A percentile compares a stretch with the other conserved stretches of the same genome.
Conservation (phyloP, 2,329 filamentous ascomycete genomes). For the Fusarium burgessii region DNA sequence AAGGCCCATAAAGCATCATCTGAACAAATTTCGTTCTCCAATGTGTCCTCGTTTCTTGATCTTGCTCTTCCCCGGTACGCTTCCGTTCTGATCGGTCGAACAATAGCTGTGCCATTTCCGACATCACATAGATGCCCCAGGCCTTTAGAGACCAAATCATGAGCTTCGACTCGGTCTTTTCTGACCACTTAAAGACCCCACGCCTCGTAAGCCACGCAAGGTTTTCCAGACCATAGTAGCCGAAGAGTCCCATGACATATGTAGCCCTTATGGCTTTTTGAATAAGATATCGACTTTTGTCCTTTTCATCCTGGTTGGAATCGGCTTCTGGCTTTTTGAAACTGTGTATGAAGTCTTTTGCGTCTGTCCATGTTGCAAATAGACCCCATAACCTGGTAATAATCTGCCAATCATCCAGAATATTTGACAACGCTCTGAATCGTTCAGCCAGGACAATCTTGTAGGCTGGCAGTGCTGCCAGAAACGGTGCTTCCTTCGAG, state of each 20-base stretch:
- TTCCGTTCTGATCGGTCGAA: conserved; percentile 3
- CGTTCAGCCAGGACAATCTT: conserved; percentile 2
- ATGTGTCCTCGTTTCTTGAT: not conserved
- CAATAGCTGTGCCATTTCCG: conserved; percentile 18
- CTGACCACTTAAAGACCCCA: conserved; percentile 5
- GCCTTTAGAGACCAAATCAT: conserved; percentile 20
- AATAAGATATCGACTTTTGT: not conserved
- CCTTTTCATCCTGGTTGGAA: not conserved
- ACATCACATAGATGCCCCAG: conserved; percentile 23
- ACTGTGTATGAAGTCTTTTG: conserved; percentile 15
- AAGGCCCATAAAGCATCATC: conserved; percentile 15
- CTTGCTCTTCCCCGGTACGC: not conserved
- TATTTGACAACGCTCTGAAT: conserved; percentile 8
- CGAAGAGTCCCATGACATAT: conserved; percentile 12
- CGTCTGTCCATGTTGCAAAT: conserved; percentile 11
- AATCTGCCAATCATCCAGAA: conserved; percentile 39
- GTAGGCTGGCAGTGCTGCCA: not conserved
- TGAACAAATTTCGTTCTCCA: conserved; percentile 26
- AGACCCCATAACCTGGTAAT: conserved; percentile 33
- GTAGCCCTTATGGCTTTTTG: conserved; percentile 5
- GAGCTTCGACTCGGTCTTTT: conserved; percentile 15
- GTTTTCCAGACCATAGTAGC: conserved; percentile 19
- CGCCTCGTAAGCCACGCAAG: conserved; percentile 20
- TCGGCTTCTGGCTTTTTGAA: not conserved
- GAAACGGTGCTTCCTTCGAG: rapidly evolving